Evolutionary conservation across 169 alveolate genomes (phyloP), one percentile per base, ranked within the genome.

Genomic region (Cryptosporidium sp.): DNA sequence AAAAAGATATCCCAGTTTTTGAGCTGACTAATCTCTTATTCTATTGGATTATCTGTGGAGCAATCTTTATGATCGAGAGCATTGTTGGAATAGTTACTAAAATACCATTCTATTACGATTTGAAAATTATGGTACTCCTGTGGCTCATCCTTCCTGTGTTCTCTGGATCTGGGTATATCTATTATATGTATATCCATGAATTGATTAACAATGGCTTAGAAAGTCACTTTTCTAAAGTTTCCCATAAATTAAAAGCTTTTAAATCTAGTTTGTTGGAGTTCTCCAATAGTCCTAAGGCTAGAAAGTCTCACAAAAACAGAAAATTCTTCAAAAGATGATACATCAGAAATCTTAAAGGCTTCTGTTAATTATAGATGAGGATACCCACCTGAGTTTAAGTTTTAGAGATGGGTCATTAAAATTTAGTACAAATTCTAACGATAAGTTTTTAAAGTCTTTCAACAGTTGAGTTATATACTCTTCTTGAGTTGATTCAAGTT

Each of bases 161-260:
- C 21, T 51, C 70, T n/a, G 85, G 85, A 10, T 72, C 85, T 26
- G 85, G 85, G 31, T 72, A 72, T 72, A 72, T 72, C 14, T 72
- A 51, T 35, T 72, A 72, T 53, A 72, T 31, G 70, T 52, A 72
- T 52, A 39, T 72, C 33, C 72, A 65, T 18, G 18, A 45, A n/a
- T 69, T 33, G 26, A 16, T 65, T 1, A 33, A 33, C 33, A n/a
- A 14, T 29, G 10, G 18, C 23, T 65, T 65, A 23, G 51, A 65
- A 65, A 65, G 31, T 0, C 23, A 65, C 48, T 8, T 65, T 3
- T 65, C 37, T 23, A 56, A 56, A 56, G 35, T 56, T 56, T 23
- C 67, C 67, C 29, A 56, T 5, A 56, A 26, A 56, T 56, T 56
- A 2, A 37, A 56, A 56, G 14, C 67, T 21, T 56, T 56, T 35